Percentiles rank a stretch among this genome's conserved stretches.
phyloP scores from a whole-genome alignment of 495 filamentous ascomycete species.

The Penicillium canescens region DNA sequence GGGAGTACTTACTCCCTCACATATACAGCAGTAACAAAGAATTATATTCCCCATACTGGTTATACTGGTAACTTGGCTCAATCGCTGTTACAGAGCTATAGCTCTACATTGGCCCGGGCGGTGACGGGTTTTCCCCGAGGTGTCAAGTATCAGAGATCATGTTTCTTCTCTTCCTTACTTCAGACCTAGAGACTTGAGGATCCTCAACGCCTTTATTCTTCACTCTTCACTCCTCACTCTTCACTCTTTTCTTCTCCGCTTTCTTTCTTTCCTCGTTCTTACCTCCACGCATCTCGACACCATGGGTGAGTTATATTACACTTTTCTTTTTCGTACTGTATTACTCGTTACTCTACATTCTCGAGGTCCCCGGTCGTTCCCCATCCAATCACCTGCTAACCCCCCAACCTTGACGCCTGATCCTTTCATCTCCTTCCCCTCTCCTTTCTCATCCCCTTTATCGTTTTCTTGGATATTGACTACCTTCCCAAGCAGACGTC shows the following conservation, averaged over 20 bases:
- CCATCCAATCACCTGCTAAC: slow-evolving; percentile 22
- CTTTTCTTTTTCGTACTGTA: slow-evolving; percentile 20
- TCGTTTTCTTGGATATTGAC: slow-evolving; percentile 25
- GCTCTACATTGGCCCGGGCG: slow-evolving; percentile 1
- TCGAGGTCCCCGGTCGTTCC: slow-evolving; percentile 24
- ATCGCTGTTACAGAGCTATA: not conserved
- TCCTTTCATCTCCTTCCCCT: slow-evolving; percentile 24
- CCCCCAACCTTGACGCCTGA: slow-evolving; percentile 29
- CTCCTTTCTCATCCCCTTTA: slow-evolving; percentile 15
- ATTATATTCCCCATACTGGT: too few species aligned
- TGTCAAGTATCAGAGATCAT: slow-evolving; percentile 11
- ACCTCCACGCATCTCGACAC: slow-evolving; percentile 13
- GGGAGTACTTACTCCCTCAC: too few species aligned
- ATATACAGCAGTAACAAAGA: too few species aligned
- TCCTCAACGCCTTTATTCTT: not conserved
- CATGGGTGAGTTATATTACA: slow-evolving; percentile 32
- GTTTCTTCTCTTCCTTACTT: slow-evolving; percentile 4
- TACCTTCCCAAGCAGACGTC: slow-evolving; percentile 47
- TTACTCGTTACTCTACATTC: slow-evolving; percentile 27
- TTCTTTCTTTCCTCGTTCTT: slow-evolving; percentile 9
- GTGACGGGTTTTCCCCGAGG: slow-evolving; percentile 4
- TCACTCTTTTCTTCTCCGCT: slow-evolving; percentile 17
- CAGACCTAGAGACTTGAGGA: not conserved
- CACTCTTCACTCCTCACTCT: slow-evolving; percentile 17
- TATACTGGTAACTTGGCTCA: not conserved